Conservation (phyloP, 2,329 filamentous ascomycete genomes). For the Cordyceps cateniannulata region DNA sequence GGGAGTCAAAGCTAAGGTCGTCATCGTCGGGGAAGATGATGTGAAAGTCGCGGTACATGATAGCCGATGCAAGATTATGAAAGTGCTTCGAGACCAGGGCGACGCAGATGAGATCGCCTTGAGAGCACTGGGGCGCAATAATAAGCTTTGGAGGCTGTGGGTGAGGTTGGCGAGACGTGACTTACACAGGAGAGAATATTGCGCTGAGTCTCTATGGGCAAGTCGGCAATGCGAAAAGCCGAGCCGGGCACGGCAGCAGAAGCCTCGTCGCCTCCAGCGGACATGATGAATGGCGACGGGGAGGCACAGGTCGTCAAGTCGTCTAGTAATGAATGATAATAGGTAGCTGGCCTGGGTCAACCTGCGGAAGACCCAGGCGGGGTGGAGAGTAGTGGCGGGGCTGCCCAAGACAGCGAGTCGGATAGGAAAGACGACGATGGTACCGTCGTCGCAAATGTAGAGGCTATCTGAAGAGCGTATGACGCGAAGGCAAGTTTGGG, state of each 20-base stretch:
- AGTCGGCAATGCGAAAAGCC: slow-evolving; percentile 29
- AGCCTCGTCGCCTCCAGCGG: slow-evolving; percentile 26
- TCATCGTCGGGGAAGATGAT: slow-evolving; percentile 58
- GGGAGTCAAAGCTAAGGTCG: slow-evolving; percentile 42
- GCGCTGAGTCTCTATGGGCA: slow-evolving; percentile 42
- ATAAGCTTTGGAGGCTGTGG: neutral
- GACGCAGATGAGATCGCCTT: slow-evolving; percentile 48
- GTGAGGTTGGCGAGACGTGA: slow-evolving; percentile 8
- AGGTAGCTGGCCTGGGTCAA: neutral
- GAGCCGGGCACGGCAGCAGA: slow-evolving; percentile 15
- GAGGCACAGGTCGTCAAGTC: slow-evolving; percentile 1
- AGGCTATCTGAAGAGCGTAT: neutral
- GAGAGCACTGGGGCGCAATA: slow-evolving; percentile 36
- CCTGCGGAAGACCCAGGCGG: slow-evolving; percentile 10
- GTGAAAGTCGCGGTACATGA: slow-evolving; percentile 54
- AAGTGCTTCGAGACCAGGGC: slow-evolving; percentile 53
- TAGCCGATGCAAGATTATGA: slow-evolving; percentile 49
- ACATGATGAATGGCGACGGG: slow-evolving; percentile 25
- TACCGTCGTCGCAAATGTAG: neutral
- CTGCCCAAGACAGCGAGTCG: neutral
- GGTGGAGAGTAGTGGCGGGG: slow-evolving; percentile 6
- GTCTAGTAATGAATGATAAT: neutral
- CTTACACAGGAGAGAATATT: slow-evolving; percentile 42
- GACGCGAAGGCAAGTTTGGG: neutral
- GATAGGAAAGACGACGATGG: neutral